Conservation (phyloP, 2,329 filamentous ascomycete genomes). For the Tolypocladium album region DNA sequence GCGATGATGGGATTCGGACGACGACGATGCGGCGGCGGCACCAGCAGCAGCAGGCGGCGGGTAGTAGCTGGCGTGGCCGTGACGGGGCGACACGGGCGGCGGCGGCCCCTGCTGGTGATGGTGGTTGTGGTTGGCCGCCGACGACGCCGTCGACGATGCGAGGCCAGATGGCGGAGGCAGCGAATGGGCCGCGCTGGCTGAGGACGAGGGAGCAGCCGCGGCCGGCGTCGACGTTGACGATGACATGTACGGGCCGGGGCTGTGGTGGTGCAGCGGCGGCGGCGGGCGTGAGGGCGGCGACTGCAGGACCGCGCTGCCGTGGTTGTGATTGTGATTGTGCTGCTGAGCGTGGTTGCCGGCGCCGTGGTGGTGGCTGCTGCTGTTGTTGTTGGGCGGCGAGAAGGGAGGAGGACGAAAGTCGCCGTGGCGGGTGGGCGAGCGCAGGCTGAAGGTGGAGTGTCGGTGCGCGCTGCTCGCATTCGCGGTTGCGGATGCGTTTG, state of each 20-base stretch:
- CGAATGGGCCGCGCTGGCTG: slow-evolving; percentile 15
- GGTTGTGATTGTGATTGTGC: slow-evolving; percentile 12
- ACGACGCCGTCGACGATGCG: slow-evolving; percentile 10
- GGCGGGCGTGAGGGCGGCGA: slow-evolving; percentile 19
- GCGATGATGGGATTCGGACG: slow-evolving; percentile 13
- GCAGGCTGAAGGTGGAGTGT: slow-evolving; percentile 35
- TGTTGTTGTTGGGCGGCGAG: slow-evolving; percentile 11
- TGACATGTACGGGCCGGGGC: slow-evolving; percentile 25
- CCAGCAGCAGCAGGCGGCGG: slow-evolving; percentile 9
- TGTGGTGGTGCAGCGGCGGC: slow-evolving; percentile 13
- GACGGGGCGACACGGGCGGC: slow-evolving; percentile 30
- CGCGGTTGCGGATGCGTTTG: slow-evolving; percentile 1
- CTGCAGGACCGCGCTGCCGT: slow-evolving; percentile 17
- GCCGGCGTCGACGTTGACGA: slow-evolving; percentile 17
- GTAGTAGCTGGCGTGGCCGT: slow-evolving; percentile 19
- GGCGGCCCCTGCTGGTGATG: slow-evolving; percentile 16
- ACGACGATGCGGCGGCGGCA: not conserved
- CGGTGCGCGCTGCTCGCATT: slow-evolving; percentile 17
- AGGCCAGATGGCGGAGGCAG: slow-evolving; percentile 17
- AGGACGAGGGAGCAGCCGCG: slow-evolving; percentile 8
- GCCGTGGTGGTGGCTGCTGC: slow-evolving; percentile 15
- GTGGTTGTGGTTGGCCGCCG: slow-evolving; percentile 6
- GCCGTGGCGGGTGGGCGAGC: slow-evolving; percentile 36
- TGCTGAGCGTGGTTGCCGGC: slow-evolving; percentile 6
- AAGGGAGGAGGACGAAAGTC: slow-evolving; percentile 24